phyloP scores from a whole-genome alignment of 2,329 filamentous ascomycete species.

The Leptographium wingfieldii region DNA sequence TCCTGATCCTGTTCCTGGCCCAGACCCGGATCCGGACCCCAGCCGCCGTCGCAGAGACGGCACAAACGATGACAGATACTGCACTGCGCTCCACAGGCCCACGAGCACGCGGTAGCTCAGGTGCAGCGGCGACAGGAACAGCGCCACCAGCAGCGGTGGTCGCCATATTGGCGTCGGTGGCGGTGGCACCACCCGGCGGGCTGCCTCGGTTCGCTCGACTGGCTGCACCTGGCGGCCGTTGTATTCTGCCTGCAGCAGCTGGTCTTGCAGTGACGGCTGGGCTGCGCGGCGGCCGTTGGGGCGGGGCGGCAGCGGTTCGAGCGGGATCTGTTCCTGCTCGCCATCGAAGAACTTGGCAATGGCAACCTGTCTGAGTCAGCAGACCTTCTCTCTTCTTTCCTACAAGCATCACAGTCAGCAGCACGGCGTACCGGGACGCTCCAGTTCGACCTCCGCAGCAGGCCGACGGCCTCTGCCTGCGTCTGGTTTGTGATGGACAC shows the following conservation, averaged over 20 bases:
- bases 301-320: constrained; percentile 37
- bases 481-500: constrained; percentile 80
- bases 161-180: constrained; percentile 50
- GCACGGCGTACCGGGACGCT: constrained; percentile 60
- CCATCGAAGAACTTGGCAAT: constrained; percentile 98
- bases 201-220: constrained; percentile 42
- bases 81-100: constrained; percentile 57
- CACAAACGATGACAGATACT: constrained; percentile 70
- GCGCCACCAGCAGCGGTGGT: constrained; percentile 61
- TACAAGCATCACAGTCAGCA: too few relatives aligned
- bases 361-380: constrained; percentile 54
- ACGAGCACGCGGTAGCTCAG: constrained; percentile 62
- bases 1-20: constrained; percentile 41
- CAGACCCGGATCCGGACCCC: constrained; percentile 25
- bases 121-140: constrained; percentile 73
- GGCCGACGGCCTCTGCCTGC: constrained; percentile 57
- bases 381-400: too few relatives aligned
- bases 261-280: neutral
- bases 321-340: constrained; percentile 60
- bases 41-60: constrained; percentile 31
- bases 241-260: neutral
- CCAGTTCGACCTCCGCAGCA: constrained; percentile 84
- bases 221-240: neutral
- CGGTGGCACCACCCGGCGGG: constrained; percentile 74
- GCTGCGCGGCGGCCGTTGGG: constrained; percentile 12